Base-by-base conservation (phyloP, 805 yeast genomes). In the Candida nemodendra region DNA sequence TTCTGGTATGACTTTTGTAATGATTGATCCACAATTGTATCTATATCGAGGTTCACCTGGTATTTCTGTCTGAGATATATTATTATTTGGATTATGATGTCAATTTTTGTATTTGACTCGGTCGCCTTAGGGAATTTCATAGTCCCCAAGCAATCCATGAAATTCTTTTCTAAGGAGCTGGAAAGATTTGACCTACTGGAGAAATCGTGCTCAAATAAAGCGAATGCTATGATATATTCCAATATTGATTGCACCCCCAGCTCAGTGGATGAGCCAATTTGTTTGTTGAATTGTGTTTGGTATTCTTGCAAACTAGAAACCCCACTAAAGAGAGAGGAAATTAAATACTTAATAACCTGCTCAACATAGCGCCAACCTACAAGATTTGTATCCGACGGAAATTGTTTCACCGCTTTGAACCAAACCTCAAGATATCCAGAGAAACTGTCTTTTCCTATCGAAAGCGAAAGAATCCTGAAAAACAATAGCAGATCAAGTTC, bases 1-100 rank as follows among this genome's bases (percentile, higher is more conserved):
- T 61, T 72, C 48, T 74, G 80, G 40, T 74, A 76, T 0, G 79
- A 72, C 32, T 62, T 66, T 12, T 59, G 51, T 34, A 72, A 58
- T 1, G 72, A 67, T 4, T 45, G 36, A 9, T 59, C 56, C 13
- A 62, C 56, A 45, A 56, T 57, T 5, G 33, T 41, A 9, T 46
- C 42, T 53, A 63, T 51, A 2, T 57, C 44, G 2, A 54, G 16
- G 8, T 45, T 30, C 2, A 37, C 36, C 7, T 34, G 38, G n/a
- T 25, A 47, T 18, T 41, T 41, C 3, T 34, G 38, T 13, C 38
- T 30, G n/a, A 48, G 32, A 17, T 47, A 42, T 9, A 56, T 49
- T 25, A 52, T 56, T 31, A 53, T 49, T 28, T 55, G 61, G 39
- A 58, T 58, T 14, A 60, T 64, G 56, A 48, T 59, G 56, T 51